Evolutionary conservation across 2,329 filamentous ascomycete species (phyloP), one percentile per base, ranked within the genome.

Genomic region (Boeremia lycopersici): DNA sequence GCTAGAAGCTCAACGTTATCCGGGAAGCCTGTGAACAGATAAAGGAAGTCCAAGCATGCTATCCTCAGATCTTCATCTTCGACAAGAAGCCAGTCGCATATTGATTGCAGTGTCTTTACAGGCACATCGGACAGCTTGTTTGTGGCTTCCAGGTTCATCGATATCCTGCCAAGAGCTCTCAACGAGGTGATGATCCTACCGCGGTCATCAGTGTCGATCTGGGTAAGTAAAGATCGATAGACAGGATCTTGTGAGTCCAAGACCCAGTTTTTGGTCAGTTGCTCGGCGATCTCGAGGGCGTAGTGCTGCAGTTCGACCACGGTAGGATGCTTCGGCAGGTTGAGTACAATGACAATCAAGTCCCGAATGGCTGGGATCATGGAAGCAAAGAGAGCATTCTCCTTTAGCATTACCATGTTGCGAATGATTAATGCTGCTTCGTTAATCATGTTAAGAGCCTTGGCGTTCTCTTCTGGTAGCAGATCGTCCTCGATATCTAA

Each of bases 401-500:
- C 92, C 19, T 88, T 85, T 17, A 97, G 80, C 75, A 96, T 90
- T n/a, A 93, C 88, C 92, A 99, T 97, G 73, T 99, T 99, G 46
- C 95, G 86, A 38, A 98, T 81, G 15, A 96, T 93, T 41, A 98
- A 79, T 17, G 89, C 87, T 2, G 95, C 92, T 74, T 98, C 93
- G 23, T 89, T 93, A 58, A 96, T 83, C 61, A 91, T 85, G 11
- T 89, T 84, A 56, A 98, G 81, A 36, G 84, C 80, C 59, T 92
- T 87, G 12, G 85, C 82, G 62, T 89, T 90, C 6, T 87, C 82
- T 28, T 86, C 85, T 0, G 91, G 85, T 59, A 93, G 85, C 25
- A 97, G 81, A 31, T 81, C 81, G 65, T 91, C 84, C 58, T 89
- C 87, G 2, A 86, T 80, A 13, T 88, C 78, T 19, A 86, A 66